Percentiles rank a stretch among this genome's conserved stretches.
phyloP scores from a whole-genome alignment of 768 basidiomycete genomes.

The Auriscalpium vulgare region DNA sequence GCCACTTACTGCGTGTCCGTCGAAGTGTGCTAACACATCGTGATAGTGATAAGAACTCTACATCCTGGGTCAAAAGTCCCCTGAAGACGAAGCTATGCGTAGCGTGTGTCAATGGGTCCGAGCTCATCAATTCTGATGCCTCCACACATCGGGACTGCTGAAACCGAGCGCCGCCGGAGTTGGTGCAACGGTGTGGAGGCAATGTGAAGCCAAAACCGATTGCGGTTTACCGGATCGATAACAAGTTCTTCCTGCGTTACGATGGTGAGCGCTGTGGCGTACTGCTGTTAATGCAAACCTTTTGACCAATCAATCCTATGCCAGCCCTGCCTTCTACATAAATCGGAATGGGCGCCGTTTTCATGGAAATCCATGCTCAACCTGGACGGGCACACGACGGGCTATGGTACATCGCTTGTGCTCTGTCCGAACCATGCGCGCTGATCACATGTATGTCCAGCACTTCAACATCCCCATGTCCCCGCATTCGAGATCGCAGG shows the following conservation, averaged over 20 bases:
- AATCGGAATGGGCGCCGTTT: slow-evolving; percentile 94
- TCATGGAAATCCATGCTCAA: slow-evolving; percentile 86
- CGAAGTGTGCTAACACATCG: no score
- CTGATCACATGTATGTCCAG: slow-evolving; percentile 33
- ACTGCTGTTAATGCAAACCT: neutral
- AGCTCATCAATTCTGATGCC: slow-evolving; percentile 92
- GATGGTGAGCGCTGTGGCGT: slow-evolving; percentile 50
- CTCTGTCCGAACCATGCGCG: neutral
- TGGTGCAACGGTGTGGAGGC: slow-evolving; percentile 54
- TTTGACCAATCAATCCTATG: neutral
- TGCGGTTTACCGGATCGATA: slow-evolving; percentile 69
- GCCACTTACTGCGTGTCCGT: no score
- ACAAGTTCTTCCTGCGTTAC: slow-evolving; percentile 89
- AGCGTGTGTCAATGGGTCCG: slow-evolving; percentile 75
- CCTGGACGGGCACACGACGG: slow-evolving; percentile 91
- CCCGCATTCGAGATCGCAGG: slow-evolving; percentile 69
- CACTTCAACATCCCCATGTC: slow-evolving; percentile 88
- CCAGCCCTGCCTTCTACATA: slow-evolving; percentile 87
- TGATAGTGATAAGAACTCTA: no score
- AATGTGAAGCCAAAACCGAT: slow-evolving; percentile 86
- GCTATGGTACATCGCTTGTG: slow-evolving; percentile 70
- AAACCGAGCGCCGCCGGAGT: slow-evolving; percentile 90
- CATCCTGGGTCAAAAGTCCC: no score
- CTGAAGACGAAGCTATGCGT: no score
- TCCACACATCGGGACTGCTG: slow-evolving; percentile 93